A percentile compares a stretch with the other conserved stretches of the same genome.
phyloP scores from a whole-genome alignment of 345 rosid genomes.

The Dipteronia dyeriana region DNA sequence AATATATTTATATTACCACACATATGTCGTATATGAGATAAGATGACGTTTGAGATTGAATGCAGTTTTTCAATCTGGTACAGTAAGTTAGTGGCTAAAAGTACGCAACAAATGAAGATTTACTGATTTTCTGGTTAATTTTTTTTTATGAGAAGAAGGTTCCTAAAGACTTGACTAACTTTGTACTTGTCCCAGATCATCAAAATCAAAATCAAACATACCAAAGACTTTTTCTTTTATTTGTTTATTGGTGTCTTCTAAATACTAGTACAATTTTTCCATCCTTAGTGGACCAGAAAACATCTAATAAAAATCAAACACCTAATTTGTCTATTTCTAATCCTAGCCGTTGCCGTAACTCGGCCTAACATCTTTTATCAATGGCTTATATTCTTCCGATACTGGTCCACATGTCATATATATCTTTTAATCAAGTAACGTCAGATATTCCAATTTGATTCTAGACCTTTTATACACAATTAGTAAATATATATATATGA shows the following conservation, averaged over 20 bases:
- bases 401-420: no score
- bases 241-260: background rate
- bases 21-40: no score
- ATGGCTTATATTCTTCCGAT: background rate
- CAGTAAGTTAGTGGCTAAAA: background rate
- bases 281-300: background rate
- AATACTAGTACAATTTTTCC: background rate
- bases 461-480: no score
- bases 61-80: background rate
- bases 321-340: no score
- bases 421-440: no score
- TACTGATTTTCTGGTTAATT: background rate
- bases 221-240: background rate
- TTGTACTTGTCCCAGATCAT: background rate
- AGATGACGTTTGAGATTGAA: background rate
- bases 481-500: no score
- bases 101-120: background rate
- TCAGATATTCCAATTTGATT: no score
- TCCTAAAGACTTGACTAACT: background rate
- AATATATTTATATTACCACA: no score
- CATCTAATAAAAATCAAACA: background rate
- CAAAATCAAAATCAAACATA: background rate
- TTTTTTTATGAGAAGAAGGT: background rate
- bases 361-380: background rate
- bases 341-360: background rate